Evolutionary conservation across 164 flowering plant genomes (phyloP), one percentile per base, ranked within the genome.

Genomic region (Chimonanthus salicifolius): DNA sequence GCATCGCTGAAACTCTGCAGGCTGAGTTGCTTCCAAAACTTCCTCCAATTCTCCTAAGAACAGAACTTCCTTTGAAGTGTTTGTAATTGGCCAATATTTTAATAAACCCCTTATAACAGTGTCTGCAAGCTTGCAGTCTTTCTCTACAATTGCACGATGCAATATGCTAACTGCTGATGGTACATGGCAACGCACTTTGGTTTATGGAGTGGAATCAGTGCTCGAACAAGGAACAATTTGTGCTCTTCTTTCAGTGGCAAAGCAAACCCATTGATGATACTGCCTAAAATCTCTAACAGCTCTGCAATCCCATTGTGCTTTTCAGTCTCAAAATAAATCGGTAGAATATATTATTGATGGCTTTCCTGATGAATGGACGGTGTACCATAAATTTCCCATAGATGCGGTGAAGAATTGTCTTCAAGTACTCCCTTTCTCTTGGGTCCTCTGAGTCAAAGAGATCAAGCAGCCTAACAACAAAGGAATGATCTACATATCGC

Each of bases 341-440:
- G 71, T 81, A 90, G 77, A 92, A 92, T 33, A 92, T 92, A 60
- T 89, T 80, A 79, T 90, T 92, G 74, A 92, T 89, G 62, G 90
- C 80, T 81, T 89, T 92, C 80, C 95, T 81, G 64, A 92, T 87
- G 78, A 84, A 88, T 15, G 97, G 95, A 0, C 97, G 84, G 71
- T 90, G 94, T 45, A 87, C 91, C 95, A 92, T 92, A 75, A 90
- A 89, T 72, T 92, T 92, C 2, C 95, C 95, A 83, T 92, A 92
- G 49, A 90, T 79, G 5, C 94, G 94, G 71, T 92, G 97, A 11
- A 92, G 87, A 74, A 90, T 84, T 4, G 91, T 88, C 74, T 92
- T 92, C 80, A 92, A 76, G 74, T 88, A 90, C 70, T 90, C 95
- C 82, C 97, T 85, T 75, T 92, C 97, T 74, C 97, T 84, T 10